Conservation (phyloP, 2,329 filamentous ascomycete species). For the Colletotrichum tofieldiae region DNA sequence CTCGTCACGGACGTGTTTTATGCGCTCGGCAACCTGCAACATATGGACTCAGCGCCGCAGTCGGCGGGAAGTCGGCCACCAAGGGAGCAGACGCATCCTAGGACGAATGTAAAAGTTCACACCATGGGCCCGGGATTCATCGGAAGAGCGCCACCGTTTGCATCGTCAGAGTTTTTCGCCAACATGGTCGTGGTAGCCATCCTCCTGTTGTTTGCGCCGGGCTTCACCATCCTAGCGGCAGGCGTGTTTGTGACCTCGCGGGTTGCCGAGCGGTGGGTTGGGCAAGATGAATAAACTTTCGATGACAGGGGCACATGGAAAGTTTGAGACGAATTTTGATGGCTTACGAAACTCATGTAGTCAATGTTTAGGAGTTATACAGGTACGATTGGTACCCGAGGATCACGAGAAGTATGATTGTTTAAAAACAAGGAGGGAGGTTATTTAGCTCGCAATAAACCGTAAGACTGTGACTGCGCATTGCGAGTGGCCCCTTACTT, state of each 20-base stretch:
- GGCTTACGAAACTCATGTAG: background rate
- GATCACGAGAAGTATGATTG: background rate
- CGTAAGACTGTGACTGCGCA: too few species aligned
- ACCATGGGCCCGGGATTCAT: conserved; percentile 34
- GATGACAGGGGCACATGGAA: background rate
- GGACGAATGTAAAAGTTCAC: conserved; percentile 24
- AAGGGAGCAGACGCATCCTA: background rate
- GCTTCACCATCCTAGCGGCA: conserved; percentile 36
- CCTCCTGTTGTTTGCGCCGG: conserved; percentile 36
- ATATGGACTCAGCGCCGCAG: background rate
- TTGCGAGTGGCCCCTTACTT: background rate
- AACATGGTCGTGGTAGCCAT: conserved; percentile 32
- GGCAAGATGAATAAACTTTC: conserved; percentile 4
- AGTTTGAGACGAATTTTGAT: conserved; percentile 7
- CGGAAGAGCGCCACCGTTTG: conserved; percentile 31
- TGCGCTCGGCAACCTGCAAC: conserved; percentile 1
- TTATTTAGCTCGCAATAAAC: too few species aligned
- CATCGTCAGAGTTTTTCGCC: conserved; percentile 35
- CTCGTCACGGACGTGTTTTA: conserved; percentile 27
- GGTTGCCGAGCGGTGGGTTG: conserved; percentile 35
- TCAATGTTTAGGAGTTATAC: background rate
- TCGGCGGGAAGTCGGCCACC: background rate
- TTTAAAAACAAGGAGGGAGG: background rate
- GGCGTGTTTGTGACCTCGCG: conserved; percentile 36
- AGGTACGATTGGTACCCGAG: rapidly evolving